Evolutionary conservation across 2,329 filamentous ascomycete genomes (phyloP).

Genomic region (Nigrograna mackinnonii): DNA sequence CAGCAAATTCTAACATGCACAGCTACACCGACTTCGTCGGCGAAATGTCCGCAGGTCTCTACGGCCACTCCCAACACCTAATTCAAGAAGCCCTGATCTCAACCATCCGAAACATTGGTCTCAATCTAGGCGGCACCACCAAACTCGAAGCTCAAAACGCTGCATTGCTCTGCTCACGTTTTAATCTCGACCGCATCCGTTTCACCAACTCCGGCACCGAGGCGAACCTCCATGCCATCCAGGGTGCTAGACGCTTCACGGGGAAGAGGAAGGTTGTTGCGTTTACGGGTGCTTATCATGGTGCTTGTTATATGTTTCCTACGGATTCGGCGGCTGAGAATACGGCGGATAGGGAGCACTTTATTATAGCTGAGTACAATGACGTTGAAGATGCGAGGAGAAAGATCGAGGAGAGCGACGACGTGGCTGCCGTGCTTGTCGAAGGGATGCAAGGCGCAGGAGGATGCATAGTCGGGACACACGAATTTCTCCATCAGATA

Average conservation of each 20-base stretch:
- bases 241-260: constrained; percentile 52
- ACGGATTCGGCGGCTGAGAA: constrained; percentile 42
- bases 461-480: constrained; percentile 57
- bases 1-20: constrained; percentile 35
- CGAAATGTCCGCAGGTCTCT: constrained; percentile 30
- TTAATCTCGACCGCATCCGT: constrained; percentile 22
- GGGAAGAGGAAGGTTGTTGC: constrained; percentile 46
- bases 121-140: constrained; percentile 29
- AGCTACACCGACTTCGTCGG: constrained; percentile 31
- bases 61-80: constrained; percentile 32
- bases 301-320: constrained; percentile 56
- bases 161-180: constrained; percentile 21
- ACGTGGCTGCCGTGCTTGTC: constrained; percentile 66
- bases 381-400: constrained; percentile 52
- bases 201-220: constrained; percentile 35
- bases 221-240: constrained; percentile 29
- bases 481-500: constrained; percentile 57
- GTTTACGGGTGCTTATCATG: constrained; percentile 58
- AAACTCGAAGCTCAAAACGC: constrained; percentile 22
- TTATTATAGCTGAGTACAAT: constrained; percentile 66
- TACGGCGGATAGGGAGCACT: constrained; percentile 58
- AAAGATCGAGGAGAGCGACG: constrained; percentile 44
- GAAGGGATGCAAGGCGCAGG: constrained; percentile 69
- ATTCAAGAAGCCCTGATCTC: constrained; percentile 24
- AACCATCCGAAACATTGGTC: constrained; percentile 34